phyloP scores from a whole-genome alignment of 2,329 filamentous ascomycete genomes.

The Paramyrothecium sp. region DNA sequence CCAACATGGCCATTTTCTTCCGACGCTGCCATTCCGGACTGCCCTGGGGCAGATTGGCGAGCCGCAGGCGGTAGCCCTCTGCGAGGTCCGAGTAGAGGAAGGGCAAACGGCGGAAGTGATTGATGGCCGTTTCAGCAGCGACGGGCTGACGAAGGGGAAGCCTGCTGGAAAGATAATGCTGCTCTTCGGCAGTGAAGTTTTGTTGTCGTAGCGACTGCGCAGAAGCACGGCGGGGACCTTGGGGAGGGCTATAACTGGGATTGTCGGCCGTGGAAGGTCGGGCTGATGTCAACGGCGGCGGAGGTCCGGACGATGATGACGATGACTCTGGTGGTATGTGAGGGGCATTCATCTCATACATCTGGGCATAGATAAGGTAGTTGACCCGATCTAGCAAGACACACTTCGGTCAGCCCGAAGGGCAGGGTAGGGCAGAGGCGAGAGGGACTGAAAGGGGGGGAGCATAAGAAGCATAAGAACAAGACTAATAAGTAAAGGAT shows the following conservation, averaged over 20 bases:
- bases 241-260: neutral
- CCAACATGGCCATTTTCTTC: neutral
- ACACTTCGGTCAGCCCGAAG: neutral
- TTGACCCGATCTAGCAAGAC: neutral
- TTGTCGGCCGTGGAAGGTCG: neutral
- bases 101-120: slow-evolving; percentile 6
- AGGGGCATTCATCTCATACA: neutral
- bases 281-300: neutral
- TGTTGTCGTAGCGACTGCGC: neutral
- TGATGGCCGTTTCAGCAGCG: neutral
- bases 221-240: neutral
- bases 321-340: neutral
- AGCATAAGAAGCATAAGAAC: neutral
- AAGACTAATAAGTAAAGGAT: neutral
- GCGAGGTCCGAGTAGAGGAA: slow-evolving; percentile 9
- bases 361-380: neutral
- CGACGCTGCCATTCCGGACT: neutral
- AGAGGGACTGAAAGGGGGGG: neutral
- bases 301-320: neutral
- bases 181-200: slow-evolving; percentile 11
- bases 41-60: neutral
- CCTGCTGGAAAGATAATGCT: slow-evolving; percentile 10
- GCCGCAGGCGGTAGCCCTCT: slow-evolving; percentile 5
- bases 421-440: neutral
- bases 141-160: slow-evolving; percentile 9